Conservation (phyloP, 2,329 filamentous ascomycete species). For the Teratosphaeria epicoccoides region DNA sequence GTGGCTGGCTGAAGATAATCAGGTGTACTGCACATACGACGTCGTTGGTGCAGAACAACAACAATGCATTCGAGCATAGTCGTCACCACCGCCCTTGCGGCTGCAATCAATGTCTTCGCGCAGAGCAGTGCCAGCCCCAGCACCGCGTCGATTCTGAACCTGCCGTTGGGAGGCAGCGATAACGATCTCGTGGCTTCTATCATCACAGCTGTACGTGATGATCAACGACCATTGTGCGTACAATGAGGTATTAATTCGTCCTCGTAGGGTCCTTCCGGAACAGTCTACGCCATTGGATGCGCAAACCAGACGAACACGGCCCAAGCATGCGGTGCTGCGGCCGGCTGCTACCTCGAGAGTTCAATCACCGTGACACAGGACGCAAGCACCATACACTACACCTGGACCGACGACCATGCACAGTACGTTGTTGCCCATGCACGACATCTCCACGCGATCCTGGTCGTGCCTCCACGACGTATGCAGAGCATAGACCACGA, state of each 20-base stretch:
- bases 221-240: background rate
- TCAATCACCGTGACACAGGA: slow-evolving; percentile 23
- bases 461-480: background rate
- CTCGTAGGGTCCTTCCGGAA: slow-evolving; percentile 13
- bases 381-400: slow-evolving; percentile 17
- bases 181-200: slow-evolving; percentile 9
- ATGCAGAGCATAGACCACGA: background rate
- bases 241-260: background rate
- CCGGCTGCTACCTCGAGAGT: slow-evolving; percentile 13
- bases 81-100: background rate
- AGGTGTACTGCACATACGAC: background rate
- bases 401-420: slow-evolving; percentile 8
- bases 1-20: background rate
- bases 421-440: slow-evolving; percentile 2
- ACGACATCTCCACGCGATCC: background rate
- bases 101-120: background rate
- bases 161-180: slow-evolving; percentile 7
- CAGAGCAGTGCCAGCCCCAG: background rate
- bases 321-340: slow-evolving; percentile 1
- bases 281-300: slow-evolving; percentile 20
- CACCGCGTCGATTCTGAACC: slow-evolving; percentile 7
- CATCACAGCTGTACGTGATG: slow-evolving; percentile 12
- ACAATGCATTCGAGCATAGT: background rate
- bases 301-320: slow-evolving; percentile 4
- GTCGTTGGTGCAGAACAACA: background rate